Percentiles rank a stretch among this genome's conserved stretches.
Evolutionary conservation across 2,329 filamentous ascomycete species (phyloP).

Genomic region (Zelopaecilomyces penicillatus): DNA sequence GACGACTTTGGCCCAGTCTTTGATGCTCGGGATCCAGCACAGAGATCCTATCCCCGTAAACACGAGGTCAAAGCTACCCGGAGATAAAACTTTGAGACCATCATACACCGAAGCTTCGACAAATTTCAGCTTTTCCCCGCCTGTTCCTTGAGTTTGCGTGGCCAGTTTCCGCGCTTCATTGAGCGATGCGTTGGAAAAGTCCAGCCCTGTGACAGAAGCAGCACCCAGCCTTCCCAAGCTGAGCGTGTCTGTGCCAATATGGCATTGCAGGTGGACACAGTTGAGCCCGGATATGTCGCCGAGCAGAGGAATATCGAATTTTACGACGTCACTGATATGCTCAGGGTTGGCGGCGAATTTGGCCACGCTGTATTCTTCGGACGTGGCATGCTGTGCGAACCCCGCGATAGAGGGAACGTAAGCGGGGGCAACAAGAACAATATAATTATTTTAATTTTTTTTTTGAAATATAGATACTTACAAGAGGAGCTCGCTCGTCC

Average conservation of each 20-base stretch:
- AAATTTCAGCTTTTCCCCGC: conserved; percentile 8
- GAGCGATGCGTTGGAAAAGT: conserved; percentile 10
- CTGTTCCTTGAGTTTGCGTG: not conserved
- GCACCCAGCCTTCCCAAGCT: conserved; percentile 10
- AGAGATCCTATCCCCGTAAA: conserved; percentile 12
- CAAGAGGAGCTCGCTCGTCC: conserved; percentile 11
- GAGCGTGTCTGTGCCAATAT: conserved; percentile 13
- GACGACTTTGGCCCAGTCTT: conserved; percentile 9
- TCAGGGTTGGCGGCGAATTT: not conserved
- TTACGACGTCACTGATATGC: conserved; percentile 6
- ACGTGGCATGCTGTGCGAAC: conserved; percentile 7
- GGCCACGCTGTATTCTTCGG: conserved; percentile 7
- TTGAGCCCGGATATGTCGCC: conserved; percentile 7
- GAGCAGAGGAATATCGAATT: conserved; percentile 7
- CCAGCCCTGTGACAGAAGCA: conserved; percentile 11
- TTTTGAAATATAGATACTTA: conserved; percentile 1
- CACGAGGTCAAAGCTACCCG: conserved; percentile 8
- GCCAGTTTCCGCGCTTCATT: conserved; percentile 7
- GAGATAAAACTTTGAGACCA: not conserved
- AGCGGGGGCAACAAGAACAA: no score
- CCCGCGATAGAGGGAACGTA: no score
- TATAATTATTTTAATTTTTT: not conserved
- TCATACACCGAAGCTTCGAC: conserved; percentile 10
- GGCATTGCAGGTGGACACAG: conserved; percentile 12
- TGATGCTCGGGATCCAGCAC: conserved; percentile 9